Evolutionary conservation across 495 filamentous ascomycete species (phyloP), one percentile per base, ranked within the genome.

Genomic region (Friedmanniomyces simplex): DNA sequence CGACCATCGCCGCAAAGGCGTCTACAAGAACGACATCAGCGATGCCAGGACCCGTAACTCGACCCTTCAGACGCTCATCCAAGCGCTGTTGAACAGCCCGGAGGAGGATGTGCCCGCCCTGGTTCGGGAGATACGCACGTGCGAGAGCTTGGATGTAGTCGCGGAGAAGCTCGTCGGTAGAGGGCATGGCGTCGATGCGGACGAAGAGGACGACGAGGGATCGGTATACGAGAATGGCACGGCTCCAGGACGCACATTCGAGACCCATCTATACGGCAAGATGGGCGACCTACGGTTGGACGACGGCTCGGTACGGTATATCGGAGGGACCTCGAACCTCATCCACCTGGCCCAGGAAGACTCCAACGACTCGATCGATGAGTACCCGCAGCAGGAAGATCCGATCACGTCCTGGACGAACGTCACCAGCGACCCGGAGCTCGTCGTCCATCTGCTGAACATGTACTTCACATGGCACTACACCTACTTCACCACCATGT

Each of bases 381-480:
- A 70, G 41, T 73, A 77, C 50, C 65, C 74, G 49, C 69, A 75
- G 34, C 74, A 76, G 66, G 79, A 81, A 1, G 54, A 87, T 50
- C 82, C 89, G 7, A 75, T 91, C 25, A 81, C 79, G 12, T 88
- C 83, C 52, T 98, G 93, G 93, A 95, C 93, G 2, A 76, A 74
- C 36, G 91, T 95, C 21, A 96, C 91, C 10, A 76, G 81, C 43
- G 86, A 97, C 67, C 71, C 82, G 18, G 81, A 84, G 18, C 73
- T 96, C 11, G 81, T 97, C 59, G 79, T 81, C 14, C 94, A 97
- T 73, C 80, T 98, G 12, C 80, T 98, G 63, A 91, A 87, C 57
- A 91, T 96, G 88, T 98, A 98, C 72, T 96, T 97, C 72, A 86
- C 85, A 28, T 98, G 93, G 89, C 93, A 98, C 64, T 98, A 97